These are phyloP conservation scores for Naganishia onofrii DNA, from an alignment of 768 basidiomycete genomes.

Conservation along the genomic window DNA sequence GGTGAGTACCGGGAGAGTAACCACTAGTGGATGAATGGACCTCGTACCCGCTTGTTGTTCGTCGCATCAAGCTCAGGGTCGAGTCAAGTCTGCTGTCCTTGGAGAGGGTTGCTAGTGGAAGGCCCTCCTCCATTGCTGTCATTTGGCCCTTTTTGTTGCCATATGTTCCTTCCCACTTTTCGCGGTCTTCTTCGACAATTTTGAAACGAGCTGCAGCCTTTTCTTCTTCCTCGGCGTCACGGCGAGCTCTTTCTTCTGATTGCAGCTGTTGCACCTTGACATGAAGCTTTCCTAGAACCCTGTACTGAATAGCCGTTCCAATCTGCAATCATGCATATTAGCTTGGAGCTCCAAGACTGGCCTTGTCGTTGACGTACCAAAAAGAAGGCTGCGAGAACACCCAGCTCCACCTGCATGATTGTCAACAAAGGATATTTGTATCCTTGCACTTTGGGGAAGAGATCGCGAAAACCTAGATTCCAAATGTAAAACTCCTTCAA, in stretches of 20 bases:
- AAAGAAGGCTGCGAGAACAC: constrained; percentile 75
- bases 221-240: constrained; percentile 72
- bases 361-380: constrained; percentile 51
- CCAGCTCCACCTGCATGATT: constrained; percentile 89
- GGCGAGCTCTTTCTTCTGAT: constrained; percentile 64
- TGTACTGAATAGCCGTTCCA: constrained; percentile 85
- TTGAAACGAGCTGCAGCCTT: constrained; percentile 70
- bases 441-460: constrained; percentile 73
- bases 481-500: constrained; percentile 97
- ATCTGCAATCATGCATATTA: constrained; percentile 52
- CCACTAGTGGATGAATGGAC: neutral
- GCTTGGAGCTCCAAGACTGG: too few relatives aligned
- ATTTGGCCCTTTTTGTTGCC: constrained; percentile 53
- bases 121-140: constrained; percentile 14
- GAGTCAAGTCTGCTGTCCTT: constrained; percentile 15
- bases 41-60: constrained; percentile 10
- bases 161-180: constrained; percentile 84
- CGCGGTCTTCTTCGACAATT: constrained; percentile 65
- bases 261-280: constrained; percentile 73
- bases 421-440: constrained; percentile 78
- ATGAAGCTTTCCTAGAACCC: constrained; percentile 70
- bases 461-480: constrained; percentile 78
- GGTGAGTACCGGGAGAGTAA: constrained; percentile 2
- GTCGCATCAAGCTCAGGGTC: neutral
- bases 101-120: constrained; percentile 12